A percentile compares a stretch with the other conserved stretches of the same genome.
These are phyloP conservation scores for Gypsophila paniculata DNA, from an alignment of 179 eudicot species.

Conservation along the genomic window DNA sequence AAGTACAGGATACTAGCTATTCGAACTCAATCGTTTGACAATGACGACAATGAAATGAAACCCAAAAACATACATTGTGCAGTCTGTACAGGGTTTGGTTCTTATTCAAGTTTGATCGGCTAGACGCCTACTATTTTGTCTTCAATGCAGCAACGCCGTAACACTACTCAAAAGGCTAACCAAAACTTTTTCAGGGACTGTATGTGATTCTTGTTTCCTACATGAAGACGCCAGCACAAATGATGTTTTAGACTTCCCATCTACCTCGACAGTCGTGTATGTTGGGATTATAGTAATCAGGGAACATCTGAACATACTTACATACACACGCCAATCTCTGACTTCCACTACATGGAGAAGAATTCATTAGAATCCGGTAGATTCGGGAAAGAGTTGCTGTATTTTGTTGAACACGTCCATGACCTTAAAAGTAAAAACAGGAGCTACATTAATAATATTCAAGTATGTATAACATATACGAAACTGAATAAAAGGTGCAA, in stretches of 20 bases:
- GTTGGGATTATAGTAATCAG: not conserved
- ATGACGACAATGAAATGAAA: not conserved
- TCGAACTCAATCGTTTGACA: not conserved
- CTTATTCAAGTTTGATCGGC: not conserved
- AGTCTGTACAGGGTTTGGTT: conserved; percentile 24
- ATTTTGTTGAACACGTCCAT: conserved; percentile 35
- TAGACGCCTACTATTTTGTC: too few species aligned
- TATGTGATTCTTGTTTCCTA: conserved; percentile 4
- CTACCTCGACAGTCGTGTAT: not conserved
- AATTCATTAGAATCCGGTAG: conserved; percentile 25
- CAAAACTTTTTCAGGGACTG: conserved; percentile 23
- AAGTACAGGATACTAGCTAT: not conserved
- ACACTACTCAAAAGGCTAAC: conserved; percentile 14
- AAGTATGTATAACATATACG: not conserved
- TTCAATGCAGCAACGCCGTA: not conserved
- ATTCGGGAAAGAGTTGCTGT: conserved; percentile 32
- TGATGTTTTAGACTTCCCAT: not conserved
- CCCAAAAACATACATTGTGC: not conserved
- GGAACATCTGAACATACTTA: not conserved
- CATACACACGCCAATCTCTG: conserved; percentile 9
- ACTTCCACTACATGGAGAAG: not conserved
- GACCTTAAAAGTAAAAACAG: conserved; percentile 14
- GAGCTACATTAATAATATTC: not conserved
- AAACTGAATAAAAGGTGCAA: too few species aligned
- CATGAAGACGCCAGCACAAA: not conserved